Conservation (phyloP, 768 basidiomycete species). For the Calvatia gigantea region DNA sequence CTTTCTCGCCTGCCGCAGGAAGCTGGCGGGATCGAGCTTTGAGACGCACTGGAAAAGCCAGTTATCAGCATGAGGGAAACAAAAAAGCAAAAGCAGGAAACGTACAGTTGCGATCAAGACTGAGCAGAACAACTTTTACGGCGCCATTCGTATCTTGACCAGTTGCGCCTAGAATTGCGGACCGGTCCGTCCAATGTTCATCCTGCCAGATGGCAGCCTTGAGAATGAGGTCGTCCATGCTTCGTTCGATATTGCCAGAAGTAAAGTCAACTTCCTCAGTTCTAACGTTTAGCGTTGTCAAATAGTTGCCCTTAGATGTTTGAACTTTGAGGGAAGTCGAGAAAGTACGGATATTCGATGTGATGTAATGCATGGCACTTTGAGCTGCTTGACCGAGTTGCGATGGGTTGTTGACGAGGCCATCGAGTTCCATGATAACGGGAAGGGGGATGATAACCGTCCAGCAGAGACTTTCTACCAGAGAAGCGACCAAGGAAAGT, state of each 20-base stretch:
- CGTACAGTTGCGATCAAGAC: constrained; percentile 89
- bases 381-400: constrained; percentile 74
- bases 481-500: constrained; percentile 61
- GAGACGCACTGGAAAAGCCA: constrained; percentile 62
- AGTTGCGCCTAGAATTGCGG: constrained; percentile 55
- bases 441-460: constrained; percentile 90
- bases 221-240: constrained; percentile 94
- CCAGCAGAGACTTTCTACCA: constrained; percentile 82
- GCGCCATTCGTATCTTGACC: constrained; percentile 40
- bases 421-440: constrained; percentile 96
- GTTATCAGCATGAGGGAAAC: constrained; percentile 11
- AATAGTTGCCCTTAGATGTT: constrained; percentile 93
- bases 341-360: constrained; percentile 71
- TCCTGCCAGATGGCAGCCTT: constrained; percentile 92
- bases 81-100: constrained; percentile 17
- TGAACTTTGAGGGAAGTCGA: constrained; percentile 84
- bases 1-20: constrained; percentile 81
- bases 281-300: constrained; percentile 76
- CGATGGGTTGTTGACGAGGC: constrained; percentile 61
- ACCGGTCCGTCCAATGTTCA: constrained; percentile 88
- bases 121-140: constrained; percentile 85
- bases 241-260: constrained; percentile 52
- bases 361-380: constrained; percentile 71
- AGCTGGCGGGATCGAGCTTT: constrained; percentile 88
- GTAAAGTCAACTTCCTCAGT: constrained; percentile 81